A percentile compares a stretch with the other conserved stretches of the same genome.
Conservation (phyloP, 495 filamentous ascomycete species). For the Annulohypoxylon bovei region DNA sequence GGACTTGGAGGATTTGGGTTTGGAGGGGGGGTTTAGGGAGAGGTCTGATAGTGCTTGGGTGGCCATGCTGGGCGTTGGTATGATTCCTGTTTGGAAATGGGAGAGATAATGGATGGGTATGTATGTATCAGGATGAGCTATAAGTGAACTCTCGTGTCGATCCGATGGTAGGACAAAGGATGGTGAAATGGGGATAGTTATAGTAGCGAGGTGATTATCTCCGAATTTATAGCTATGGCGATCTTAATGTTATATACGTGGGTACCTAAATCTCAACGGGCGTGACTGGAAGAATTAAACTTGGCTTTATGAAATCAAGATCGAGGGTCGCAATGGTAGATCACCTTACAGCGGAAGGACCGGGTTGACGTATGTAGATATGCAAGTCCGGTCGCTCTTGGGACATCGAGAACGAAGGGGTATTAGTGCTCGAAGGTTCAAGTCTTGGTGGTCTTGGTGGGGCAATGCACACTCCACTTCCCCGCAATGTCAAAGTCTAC, state of each 20-base stretch:
- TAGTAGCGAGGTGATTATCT: neutral
- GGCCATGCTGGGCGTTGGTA: slow-evolving; percentile 16
- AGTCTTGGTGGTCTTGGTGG: slow-evolving; percentile 3
- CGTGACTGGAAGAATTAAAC: neutral
- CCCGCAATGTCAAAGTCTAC: slow-evolving; percentile 32
- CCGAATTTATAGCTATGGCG: neutral
- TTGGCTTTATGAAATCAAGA: slow-evolving; percentile 18
- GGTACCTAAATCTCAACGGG: neutral
- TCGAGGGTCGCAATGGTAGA: slow-evolving; percentile 28
- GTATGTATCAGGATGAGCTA: neutral
- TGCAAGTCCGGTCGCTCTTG: slow-evolving; percentile 23
- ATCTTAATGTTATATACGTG: slow-evolving; percentile 3
- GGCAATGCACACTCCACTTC: slow-evolving; percentile 34
- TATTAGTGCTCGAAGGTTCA: slow-evolving; percentile 3
- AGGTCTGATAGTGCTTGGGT: slow-evolving; percentile 51
- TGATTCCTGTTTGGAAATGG: neutral
- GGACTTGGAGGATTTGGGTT: slow-evolving; percentile 39
- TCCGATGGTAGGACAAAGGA: neutral
- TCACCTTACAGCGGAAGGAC: slow-evolving; percentile 27
- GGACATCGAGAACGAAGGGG: slow-evolving; percentile 18
- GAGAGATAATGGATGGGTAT: neutral
- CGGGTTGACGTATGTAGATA: slow-evolving; percentile 28
- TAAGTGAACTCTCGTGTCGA: neutral
- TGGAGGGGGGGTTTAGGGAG: slow-evolving; percentile 42
- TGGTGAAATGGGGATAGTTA: neutral